These are phyloP conservation scores for Fusarium dimerum DNA, from an alignment of 2,329 filamentous ascomycete species.

Conservation along the genomic window DNA sequence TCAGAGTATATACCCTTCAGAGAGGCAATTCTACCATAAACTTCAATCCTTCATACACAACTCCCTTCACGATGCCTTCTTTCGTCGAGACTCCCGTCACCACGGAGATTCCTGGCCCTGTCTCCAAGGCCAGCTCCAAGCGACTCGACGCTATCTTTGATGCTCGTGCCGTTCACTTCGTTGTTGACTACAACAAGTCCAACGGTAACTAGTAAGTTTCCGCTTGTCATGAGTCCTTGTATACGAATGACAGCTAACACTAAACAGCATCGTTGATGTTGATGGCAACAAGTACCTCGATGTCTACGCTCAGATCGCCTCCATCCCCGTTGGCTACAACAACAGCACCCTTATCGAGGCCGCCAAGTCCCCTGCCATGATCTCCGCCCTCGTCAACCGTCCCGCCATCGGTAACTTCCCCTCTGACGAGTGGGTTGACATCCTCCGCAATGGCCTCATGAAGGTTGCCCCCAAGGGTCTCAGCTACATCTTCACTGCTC, in stretches of 20 bases:
- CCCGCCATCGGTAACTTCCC: conserved; percentile 92
- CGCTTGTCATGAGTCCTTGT: conserved; percentile 54
- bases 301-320: conserved; percentile 88
- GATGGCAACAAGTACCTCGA: conserved; percentile 73
- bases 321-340: conserved; percentile 91
- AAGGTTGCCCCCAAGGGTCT: conserved; percentile 80
- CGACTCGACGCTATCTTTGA: conserved; percentile 81
- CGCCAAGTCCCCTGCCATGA: conserved; percentile 76
- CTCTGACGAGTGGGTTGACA: conserved; percentile 76
- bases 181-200: conserved; percentile 73
- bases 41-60: conserved; percentile 12
- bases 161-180: conserved; percentile 81
- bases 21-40: background rate
- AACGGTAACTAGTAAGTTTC: conserved; percentile 67
- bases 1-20: no score
- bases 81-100: conserved; percentile 45
- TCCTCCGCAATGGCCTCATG: conserved; percentile 79
- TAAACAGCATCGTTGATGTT: conserved; percentile 57
- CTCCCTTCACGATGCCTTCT: conserved; percentile 33
- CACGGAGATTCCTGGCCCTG: conserved; percentile 72
- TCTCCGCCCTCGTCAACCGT: conserved; percentile 79
- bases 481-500: conserved; percentile 87
- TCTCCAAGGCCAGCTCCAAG: conserved; percentile 67
- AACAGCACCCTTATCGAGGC: conserved; percentile 73
- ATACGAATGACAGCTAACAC: no score